These are phyloP conservation scores for Entoloma clypeatum DNA, from an alignment of 1,284 basidiomycete genomes.

Conservation along the genomic window DNA sequence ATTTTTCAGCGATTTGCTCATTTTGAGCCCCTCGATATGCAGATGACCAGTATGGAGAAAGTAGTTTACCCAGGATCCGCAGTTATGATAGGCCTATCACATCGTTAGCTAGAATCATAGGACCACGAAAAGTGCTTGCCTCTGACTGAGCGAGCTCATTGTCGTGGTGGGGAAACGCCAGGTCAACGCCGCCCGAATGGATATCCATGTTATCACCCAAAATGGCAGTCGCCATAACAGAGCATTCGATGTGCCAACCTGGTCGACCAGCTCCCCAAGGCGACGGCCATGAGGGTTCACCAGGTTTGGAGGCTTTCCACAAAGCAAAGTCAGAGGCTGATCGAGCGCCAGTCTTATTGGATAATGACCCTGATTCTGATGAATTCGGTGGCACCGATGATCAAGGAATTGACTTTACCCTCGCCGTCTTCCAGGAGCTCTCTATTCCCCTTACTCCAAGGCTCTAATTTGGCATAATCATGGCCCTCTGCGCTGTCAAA, in stretches of 20 bases:
- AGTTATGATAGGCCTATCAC: conserved; percentile 84
- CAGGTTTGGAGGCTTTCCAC: conserved; percentile 97
- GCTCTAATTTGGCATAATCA: conserved; percentile 93
- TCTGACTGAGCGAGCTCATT: conserved; percentile 99
- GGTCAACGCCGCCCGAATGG: conserved; percentile 95
- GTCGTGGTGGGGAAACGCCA: conserved; percentile 99
- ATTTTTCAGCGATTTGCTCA: conserved; percentile 99
- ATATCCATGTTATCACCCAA: conserved; percentile 96
- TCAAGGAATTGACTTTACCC: conserved; percentile 44
- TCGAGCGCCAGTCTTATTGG: conserved; percentile 56
- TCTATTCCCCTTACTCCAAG: conserved; percentile 92
- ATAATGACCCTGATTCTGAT: conserved; percentile 43
- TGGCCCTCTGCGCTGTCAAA: conserved; percentile 76
- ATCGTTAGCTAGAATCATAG: conserved; percentile 8
- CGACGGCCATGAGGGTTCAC: conserved; percentile 97
- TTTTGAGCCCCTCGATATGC: conserved; percentile 98
- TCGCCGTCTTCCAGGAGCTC: conserved; percentile 92
- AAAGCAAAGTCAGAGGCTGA: conserved; percentile 90
- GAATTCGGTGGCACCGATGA: not conserved
- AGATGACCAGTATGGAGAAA: conserved; percentile 98
- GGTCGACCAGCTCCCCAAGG: conserved; percentile 97
- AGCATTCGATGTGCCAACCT: conserved; percentile 99
- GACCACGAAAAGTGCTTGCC: conserved; percentile 41
- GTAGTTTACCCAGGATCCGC: conserved; percentile 96
- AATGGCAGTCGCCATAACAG: conserved; percentile 95